Evolutionary conservation across 495 filamentous ascomycete species (phyloP).

Genomic region (Evernia prunastri): DNA sequence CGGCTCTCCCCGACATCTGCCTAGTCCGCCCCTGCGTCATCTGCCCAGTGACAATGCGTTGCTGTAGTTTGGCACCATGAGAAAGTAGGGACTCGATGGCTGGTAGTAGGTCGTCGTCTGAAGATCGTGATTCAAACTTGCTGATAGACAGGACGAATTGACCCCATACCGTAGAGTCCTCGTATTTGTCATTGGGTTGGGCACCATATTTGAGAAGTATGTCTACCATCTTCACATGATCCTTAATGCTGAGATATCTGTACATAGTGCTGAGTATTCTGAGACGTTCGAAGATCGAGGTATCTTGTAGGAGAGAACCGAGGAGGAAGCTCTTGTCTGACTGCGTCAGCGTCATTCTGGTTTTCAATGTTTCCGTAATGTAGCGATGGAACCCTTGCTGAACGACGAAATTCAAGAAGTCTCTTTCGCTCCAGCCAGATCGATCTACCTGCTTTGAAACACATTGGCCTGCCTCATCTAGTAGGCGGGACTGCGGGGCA

Average conservation of each 20-base stretch:
- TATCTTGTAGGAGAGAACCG: background rate
- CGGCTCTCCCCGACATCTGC: no score
- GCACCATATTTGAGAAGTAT: background rate
- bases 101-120: no score
- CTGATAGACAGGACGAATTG: no score
- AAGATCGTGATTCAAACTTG: no score
- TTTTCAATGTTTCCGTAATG: background rate
- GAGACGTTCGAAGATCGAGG: background rate
- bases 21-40: no score
- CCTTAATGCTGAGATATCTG: no score
- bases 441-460: background rate
- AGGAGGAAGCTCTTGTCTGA: background rate
- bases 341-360: no score
- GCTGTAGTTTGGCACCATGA: no score
- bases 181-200: background rate
- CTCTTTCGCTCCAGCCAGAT: background rate
- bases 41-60: no score
- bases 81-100: no score
- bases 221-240: background rate
- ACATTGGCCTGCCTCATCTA: slow-evolving; percentile 2
- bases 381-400: background rate
- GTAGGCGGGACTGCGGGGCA: background rate
- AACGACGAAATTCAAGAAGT: background rate
- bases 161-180: background rate
- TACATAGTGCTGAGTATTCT: background rate